Evolutionary conservation across 1,284 basidiomycete species (phyloP), one percentile per base, ranked within the genome.

Genomic region (Omphalotus olearius): DNA sequence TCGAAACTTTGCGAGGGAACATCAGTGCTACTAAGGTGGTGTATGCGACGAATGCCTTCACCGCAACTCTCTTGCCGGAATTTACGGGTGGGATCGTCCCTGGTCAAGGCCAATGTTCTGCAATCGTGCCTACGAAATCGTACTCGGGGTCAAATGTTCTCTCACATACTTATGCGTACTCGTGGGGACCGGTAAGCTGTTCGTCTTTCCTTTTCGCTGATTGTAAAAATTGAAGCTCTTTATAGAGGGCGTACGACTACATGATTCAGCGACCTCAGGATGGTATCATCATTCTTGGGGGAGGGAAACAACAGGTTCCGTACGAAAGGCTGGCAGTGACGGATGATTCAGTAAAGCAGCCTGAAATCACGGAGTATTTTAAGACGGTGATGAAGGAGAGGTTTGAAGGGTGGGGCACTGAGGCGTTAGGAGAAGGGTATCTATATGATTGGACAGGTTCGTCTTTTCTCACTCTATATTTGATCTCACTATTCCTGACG

Each of bases 21-120:
- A 51, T 67, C 5, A n/a, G 18, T 0, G 62, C 67, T 0, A 48
- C 54, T 1, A 64, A 62, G 16, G 62, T 72, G 9, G 59, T 72
- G 0, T 69, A 69, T 41, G 68, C 69, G 0, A 71, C 69, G 4
- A 72, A 72, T 54, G 69, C 63, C 2, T 71, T 68, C 50, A 66
- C 65, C 2, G 65, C 65, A 11, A 42, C 51, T 6, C 26, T 63
- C 36, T 56, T 62, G 0, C 60, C 62, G 3, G 46, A 53, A 6
- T 59, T 61, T 38, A 11, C 40, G 7, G 52, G 52, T 7, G 13
- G 26, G 13, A 50, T 54, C n/a, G 47, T 54, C 6, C 52, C 52
- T 14, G 45, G 45, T 6, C 44, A 46, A 36, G 50, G 50, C 3
- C 50, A 52, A 25, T 50, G 43, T 20, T 18, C 52, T 16, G 47